Percentiles rank a stretch among this genome's conserved stretches.
Conservation (phyloP, 2,329 filamentous ascomycete species). For the Chlorencoelia australis region DNA sequence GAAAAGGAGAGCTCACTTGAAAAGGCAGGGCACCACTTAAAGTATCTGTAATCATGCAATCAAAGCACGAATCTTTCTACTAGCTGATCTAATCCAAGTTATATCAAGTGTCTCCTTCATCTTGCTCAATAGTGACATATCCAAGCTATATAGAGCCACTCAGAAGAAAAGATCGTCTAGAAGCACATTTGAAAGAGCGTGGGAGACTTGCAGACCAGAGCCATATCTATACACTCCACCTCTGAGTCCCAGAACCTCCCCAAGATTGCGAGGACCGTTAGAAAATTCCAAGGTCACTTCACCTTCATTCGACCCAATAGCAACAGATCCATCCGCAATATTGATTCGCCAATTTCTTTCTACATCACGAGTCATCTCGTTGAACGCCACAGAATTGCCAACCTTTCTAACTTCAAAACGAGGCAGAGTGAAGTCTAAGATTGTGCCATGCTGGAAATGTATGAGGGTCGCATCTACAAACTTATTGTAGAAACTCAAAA, state of each 20-base stretch:
- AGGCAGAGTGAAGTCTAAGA: background rate
- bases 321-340: background rate
- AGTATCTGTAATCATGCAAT: no score
- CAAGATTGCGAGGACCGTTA: constrained; percentile 1
- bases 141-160: no score
- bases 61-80: no score
- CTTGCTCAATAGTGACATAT: no score
- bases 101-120: no score
- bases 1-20: no score
- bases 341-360: constrained; percentile 3
- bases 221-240: no score
- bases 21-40: no score
- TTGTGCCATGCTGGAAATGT: background rate
- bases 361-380: constrained; percentile 3
- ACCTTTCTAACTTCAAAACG: constrained; percentile 3
- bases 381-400: constrained; percentile 1
- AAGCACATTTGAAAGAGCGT: no score
- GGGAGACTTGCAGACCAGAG: no score
- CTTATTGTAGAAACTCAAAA: constrained; percentile 1
- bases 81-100: no score
- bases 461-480: constrained; percentile 1
- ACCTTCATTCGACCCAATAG: constrained; percentile 1
- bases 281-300: background rate
- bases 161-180: no score
- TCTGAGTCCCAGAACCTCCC: constrained; percentile 2